Conservation (phyloP, 345 rosid genomes). For the Syzygium grande region DNA sequence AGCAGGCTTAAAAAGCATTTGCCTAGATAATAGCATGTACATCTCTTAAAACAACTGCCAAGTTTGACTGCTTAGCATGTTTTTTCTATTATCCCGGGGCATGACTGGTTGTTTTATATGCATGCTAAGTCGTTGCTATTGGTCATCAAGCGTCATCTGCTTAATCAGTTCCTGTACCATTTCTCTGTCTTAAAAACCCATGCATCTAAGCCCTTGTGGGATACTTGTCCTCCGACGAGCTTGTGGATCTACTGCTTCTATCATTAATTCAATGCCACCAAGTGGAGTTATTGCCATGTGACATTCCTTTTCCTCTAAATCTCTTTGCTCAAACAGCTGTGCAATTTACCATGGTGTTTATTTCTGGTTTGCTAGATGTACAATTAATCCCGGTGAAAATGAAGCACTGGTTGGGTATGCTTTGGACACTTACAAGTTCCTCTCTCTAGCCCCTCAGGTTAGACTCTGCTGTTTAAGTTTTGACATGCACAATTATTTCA, state of each 20-base stretch:
- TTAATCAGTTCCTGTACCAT: neutral
- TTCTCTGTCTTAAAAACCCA: neutral
- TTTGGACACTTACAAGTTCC: conserved; percentile 69
- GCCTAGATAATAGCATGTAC: neutral
- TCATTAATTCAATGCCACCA: neutral
- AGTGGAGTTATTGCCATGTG: neutral
- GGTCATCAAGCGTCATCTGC: neutral
- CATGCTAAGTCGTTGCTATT: neutral
- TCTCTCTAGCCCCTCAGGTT: conserved; percentile 87
- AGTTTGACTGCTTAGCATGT: neutral
- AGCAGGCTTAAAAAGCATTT: neutral
- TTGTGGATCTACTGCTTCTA: neutral
- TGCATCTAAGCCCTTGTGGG: neutral
- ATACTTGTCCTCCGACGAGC: neutral
- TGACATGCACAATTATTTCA: neutral
- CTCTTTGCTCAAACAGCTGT: neutral
- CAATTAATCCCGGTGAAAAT: conserved; percentile 94
- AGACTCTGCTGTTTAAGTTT: neutral
- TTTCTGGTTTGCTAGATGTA: conserved; percentile 46
- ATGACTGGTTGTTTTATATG: neutral
- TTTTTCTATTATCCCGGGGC: neutral
- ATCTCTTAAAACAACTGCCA: neutral
- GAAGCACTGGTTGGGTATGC: conserved; percentile 93
- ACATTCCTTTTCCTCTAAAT: neutral
- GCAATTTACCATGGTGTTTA: neutral